phyloP scores from a whole-genome alignment of 2,329 filamentous ascomycete species.

The Aureobasidium subglaciale region DNA sequence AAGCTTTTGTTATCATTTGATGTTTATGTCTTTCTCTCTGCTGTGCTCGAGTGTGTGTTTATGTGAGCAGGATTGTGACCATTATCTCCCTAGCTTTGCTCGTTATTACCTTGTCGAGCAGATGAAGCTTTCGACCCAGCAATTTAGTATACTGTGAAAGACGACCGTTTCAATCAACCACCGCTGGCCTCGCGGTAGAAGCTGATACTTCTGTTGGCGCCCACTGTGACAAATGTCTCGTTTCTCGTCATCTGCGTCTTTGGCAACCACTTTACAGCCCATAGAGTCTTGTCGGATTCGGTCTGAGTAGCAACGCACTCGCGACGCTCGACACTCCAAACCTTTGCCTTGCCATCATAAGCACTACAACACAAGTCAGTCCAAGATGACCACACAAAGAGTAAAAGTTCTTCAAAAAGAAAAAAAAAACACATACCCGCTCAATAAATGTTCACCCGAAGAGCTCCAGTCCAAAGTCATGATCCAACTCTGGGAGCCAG shows the following conservation, averaged over 20 bases:
- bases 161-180: constrained; percentile 42
- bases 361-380: constrained; percentile 38
- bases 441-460: constrained; percentile 85
- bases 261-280: constrained; percentile 78
- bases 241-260: constrained; percentile 51
- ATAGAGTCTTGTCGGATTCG: constrained; percentile 78
- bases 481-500: constrained; percentile 78
- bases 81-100: no score
- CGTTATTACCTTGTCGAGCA: no score
- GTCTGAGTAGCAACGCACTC: constrained; percentile 88
- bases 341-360: constrained; percentile 90
- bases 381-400: neutral
- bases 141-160: no score
- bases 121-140: no score
- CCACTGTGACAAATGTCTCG: constrained; percentile 71
- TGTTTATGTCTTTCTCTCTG: neutral
- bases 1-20: neutral
- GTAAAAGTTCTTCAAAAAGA: neutral
- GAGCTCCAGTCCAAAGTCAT: constrained; percentile 88
- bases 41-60: neutral
- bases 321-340: constrained; percentile 83
- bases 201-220: constrained; percentile 65
- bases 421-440: constrained; percentile 48
- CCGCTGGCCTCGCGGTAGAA: constrained; percentile 84
- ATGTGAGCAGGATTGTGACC: no score